Evolutionary conservation across 2,329 filamentous ascomycete genomes (phyloP).

Genomic region (Trichophyton simii): DNA sequence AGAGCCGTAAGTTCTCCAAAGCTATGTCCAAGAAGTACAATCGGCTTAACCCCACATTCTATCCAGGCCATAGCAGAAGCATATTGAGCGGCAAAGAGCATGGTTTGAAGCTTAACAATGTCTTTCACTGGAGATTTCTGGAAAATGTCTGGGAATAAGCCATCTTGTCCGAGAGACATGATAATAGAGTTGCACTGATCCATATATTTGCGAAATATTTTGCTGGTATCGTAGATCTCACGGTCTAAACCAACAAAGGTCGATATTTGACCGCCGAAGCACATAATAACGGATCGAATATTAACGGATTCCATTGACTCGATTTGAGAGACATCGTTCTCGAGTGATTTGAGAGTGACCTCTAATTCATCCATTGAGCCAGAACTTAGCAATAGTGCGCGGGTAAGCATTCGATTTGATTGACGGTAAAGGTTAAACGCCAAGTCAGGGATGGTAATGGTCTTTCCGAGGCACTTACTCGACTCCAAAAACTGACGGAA

Average conservation of each 20-base stretch:
- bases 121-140: constrained; percentile 18
- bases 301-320: not conserved
- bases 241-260: constrained; percentile 18
- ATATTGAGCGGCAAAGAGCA: constrained; percentile 29
- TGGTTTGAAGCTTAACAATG: constrained; percentile 23
- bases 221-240: constrained; percentile 19
- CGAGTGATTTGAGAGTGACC: not conserved
- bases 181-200: constrained; percentile 24
- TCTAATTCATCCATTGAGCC: not conserved
- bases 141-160: constrained; percentile 17
- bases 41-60: constrained; percentile 24
- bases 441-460: not conserved
- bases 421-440: constrained; percentile 9
- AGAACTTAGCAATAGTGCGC: constrained; percentile 5
- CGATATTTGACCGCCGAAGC: constrained; percentile 30
- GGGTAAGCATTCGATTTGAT: constrained; percentile 13
- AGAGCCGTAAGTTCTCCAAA: constrained; percentile 28
- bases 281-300: constrained; percentile 21
- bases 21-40: constrained; percentile 27
- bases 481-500: not conserved
- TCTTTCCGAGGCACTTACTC: not conserved
- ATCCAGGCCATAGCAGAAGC: constrained; percentile 28
- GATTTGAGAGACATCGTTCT: not conserved
- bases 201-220: constrained; percentile 22
- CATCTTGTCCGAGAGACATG: constrained; percentile 15